Conservation (phyloP, 306 rosid species). For the Cicer pinnatifidum region DNA sequence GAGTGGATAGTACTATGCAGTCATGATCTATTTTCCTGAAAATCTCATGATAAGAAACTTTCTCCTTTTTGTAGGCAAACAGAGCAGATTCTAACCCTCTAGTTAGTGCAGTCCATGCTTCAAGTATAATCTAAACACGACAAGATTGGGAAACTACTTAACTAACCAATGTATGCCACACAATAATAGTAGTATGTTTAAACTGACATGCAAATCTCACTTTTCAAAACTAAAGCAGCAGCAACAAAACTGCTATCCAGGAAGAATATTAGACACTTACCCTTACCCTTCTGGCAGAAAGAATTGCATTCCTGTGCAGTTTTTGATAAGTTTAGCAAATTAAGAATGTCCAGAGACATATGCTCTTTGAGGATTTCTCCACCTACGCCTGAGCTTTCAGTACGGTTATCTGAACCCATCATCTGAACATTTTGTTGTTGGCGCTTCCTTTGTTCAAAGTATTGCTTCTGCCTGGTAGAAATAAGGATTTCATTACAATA, state of each 20-base stretch:
- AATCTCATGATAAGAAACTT: constrained; percentile 26
- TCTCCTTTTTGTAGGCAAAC: constrained; percentile 16
- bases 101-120: constrained; percentile 17
- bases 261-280: constrained; percentile 48
- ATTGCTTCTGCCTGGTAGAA: constrained; percentile 82
- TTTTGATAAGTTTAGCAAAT: constrained; percentile 69
- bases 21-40: constrained; percentile 4
- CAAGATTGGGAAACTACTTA: constrained; percentile 16
- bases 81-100: constrained; percentile 16
- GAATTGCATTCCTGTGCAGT: constrained; percentile 53
- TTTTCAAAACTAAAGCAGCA: constrained; percentile 30
- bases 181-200: constrained; percentile 1
- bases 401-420: constrained; percentile 52
- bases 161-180: neutral
- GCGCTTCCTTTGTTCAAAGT: constrained; percentile 87
- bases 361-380: constrained; percentile 58
- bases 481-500: constrained; percentile 36
- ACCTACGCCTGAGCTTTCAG: constrained; percentile 45
- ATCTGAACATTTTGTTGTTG: constrained; percentile 65
- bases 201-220: neutral
- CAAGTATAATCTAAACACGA: constrained; percentile 6
- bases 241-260: constrained; percentile 10
- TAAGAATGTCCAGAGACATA: constrained; percentile 81
- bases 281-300: constrained; percentile 42
- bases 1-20: constrained; percentile 7